These are phyloP conservation scores for Pseudonitzschia pungens DNA, from an alignment of 108 stramenopile genomes.

Conservation along the genomic window DNA sequence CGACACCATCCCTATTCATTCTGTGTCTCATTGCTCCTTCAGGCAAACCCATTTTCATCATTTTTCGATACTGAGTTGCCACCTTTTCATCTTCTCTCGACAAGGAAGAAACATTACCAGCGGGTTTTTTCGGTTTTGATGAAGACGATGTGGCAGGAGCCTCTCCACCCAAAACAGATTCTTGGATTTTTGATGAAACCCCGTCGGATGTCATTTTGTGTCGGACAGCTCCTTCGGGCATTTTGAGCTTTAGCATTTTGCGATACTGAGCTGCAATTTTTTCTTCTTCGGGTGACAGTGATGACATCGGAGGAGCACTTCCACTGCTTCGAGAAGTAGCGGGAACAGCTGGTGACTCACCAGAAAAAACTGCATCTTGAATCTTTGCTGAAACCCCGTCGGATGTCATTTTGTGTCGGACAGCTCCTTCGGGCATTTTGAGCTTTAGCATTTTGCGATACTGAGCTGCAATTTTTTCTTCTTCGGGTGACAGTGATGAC, in stretches of 20 bases:
- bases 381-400: slow-evolving; percentile 16
- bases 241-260: slow-evolving; percentile 34
- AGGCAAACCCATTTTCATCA: slow-evolving; percentile 39
- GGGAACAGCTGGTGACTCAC: not conserved
- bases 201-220: slow-evolving; percentile 29
- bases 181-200: slow-evolving; percentile 26
- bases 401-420: slow-evolving; percentile 31
- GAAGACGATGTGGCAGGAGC: slow-evolving; percentile 5
- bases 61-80: slow-evolving; percentile 36
- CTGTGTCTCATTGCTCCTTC: slow-evolving; percentile 32
- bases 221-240: slow-evolving; percentile 35
- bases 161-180: slow-evolving; percentile 26
- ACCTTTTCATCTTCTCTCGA: slow-evolving; percentile 32
- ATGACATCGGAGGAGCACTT: slow-evolving; percentile 1
- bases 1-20: slow-evolving; percentile 27
- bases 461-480: slow-evolving; percentile 29
- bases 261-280: slow-evolving; percentile 32
- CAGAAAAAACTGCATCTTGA: slow-evolving; percentile 24
- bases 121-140: not conserved
- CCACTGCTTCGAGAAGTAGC: not conserved
- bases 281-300: slow-evolving; percentile 28
- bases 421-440: slow-evolving; percentile 30
- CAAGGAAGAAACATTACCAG: slow-evolving; percentile 18
- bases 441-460: slow-evolving; percentile 40
- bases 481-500: slow-evolving; percentile 22